Percentiles rank a stretch among this genome's conserved stretches.
These are phyloP conservation scores for Recurvomyces mirabilis DNA, from an alignment of 495 filamentous ascomycete species.

Conservation along the genomic window DNA sequence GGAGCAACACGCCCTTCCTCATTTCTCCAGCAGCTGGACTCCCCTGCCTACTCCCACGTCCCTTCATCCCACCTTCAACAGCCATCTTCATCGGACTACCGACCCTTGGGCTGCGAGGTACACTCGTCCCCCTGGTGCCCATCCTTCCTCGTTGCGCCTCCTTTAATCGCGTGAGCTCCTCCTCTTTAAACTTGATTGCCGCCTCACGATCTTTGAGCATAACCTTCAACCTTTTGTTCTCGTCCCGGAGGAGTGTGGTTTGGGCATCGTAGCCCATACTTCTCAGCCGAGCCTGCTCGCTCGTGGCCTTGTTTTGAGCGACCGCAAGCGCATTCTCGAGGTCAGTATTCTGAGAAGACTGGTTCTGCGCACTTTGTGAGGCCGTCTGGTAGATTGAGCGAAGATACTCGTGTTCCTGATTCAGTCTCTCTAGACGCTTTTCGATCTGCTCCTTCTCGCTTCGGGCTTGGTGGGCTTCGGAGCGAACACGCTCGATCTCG, in stretches of 20 bases:
- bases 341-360: slow-evolving; percentile 3
- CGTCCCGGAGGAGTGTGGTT: slow-evolving; percentile 4
- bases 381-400: slow-evolving; percentile 18
- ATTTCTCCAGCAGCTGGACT: slow-evolving; percentile 12
- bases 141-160: slow-evolving; percentile 15
- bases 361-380: slow-evolving; percentile 8
- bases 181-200: slow-evolving; percentile 15
- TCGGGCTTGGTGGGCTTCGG: neutral
- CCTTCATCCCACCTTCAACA: neutral
- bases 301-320: slow-evolving; percentile 5
- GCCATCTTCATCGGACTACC: slow-evolving; percentile 17
- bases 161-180: slow-evolving; percentile 20
- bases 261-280: slow-evolving; percentile 14
- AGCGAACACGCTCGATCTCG: slow-evolving; percentile 12
- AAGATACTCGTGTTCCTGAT: slow-evolving; percentile 15
- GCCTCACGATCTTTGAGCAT: slow-evolving; percentile 17
- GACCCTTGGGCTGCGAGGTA: slow-evolving; percentile 13
- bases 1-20: slow-evolving; percentile 6
- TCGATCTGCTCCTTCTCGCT: slow-evolving; percentile 2
- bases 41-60: slow-evolving; percentile 12
- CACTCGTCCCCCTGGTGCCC: slow-evolving; percentile 20
- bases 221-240: slow-evolving; percentile 17
- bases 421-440: slow-evolving; percentile 6
- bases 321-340: slow-evolving; percentile 6
- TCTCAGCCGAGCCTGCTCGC: slow-evolving; percentile 11